These are phyloP conservation scores for Trypanosomatidae sp. DNA, from an alignment of 208 protist species.

Conservation along the genomic window DNA sequence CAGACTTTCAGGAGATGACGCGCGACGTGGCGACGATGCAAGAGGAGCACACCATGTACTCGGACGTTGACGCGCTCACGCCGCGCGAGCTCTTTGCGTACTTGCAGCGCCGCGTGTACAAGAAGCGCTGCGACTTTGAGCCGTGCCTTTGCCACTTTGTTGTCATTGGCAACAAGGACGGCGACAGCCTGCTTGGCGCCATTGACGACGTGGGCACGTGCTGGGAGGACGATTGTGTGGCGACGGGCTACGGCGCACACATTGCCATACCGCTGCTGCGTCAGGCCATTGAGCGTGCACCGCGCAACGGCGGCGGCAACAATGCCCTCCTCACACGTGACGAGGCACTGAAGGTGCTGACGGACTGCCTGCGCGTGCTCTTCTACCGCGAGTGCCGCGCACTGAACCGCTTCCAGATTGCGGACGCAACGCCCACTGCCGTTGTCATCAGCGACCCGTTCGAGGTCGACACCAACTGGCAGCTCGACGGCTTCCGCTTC, in stretches of 20 bases:
- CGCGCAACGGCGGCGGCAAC: slow-evolving; percentile 16
- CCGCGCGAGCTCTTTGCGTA: slow-evolving; percentile 90
- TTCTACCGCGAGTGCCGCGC: slow-evolving; percentile 95
- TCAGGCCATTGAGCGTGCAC: slow-evolving; percentile 68
- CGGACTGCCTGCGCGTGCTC: slow-evolving; percentile 90
- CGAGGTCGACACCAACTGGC: slow-evolving; percentile 90
- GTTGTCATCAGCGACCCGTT: slow-evolving; percentile 87
- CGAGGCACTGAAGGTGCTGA: slow-evolving; percentile 77
- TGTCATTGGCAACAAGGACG: slow-evolving; percentile 82
- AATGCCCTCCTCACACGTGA: slow-evolving; percentile 46
- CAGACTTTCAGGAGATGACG: slow-evolving; percentile 94
- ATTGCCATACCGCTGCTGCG: slow-evolving; percentile 92
- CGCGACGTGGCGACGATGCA: slow-evolving; percentile 62
- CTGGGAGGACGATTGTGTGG: slow-evolving; percentile 88
- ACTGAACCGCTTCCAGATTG: slow-evolving; percentile 93
- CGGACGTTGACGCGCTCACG: slow-evolving; percentile 57
- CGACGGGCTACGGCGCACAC: slow-evolving; percentile 93
- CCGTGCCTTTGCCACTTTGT: slow-evolving; percentile 94
- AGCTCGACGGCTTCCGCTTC: slow-evolving; percentile 76
- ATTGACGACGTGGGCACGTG: slow-evolving; percentile 92
- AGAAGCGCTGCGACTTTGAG: slow-evolving; percentile 92
- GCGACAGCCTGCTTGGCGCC: slow-evolving; percentile 88
- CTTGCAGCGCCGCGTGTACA: slow-evolving; percentile 89
- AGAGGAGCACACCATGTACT: slow-evolving; percentile 57
- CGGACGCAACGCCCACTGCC: slow-evolving; percentile 45